A percentile compares a stretch with the other conserved stretches of the same genome.
These are phyloP conservation scores for Alternaria ventricosa DNA, from an alignment of 2,329 filamentous ascomycete genomes.

Conservation along the genomic window DNA sequence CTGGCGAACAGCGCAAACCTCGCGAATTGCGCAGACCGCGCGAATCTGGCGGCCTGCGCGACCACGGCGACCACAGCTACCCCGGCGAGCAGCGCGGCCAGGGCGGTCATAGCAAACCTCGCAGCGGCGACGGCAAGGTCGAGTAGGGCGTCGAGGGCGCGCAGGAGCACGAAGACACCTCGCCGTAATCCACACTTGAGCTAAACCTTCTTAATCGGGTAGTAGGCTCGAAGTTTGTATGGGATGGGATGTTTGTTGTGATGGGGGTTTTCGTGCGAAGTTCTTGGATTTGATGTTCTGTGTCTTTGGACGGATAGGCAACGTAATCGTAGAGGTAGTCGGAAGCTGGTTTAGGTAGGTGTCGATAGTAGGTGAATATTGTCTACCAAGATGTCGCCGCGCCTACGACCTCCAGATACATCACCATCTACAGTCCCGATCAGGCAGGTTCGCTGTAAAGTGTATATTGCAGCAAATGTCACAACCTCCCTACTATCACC, in stretches of 20 bases:
- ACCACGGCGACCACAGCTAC: not conserved
- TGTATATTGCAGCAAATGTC: not conserved
- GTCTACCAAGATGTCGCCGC: not conserved
- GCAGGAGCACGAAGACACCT: not conserved
- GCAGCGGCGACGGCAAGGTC: not conserved
- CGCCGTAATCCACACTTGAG: fast-evolving
- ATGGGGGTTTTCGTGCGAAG: not conserved
- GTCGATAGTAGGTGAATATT: not conserved
- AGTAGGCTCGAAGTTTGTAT: not conserved
- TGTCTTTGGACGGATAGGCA: too few species aligned
- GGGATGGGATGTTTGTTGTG: not conserved
- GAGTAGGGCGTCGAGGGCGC: not conserved
- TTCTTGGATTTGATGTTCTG: too few species aligned
- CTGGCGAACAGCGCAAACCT: not conserved
- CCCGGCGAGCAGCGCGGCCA: not conserved
- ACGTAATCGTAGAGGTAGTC: too few species aligned
- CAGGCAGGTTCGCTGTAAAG: not conserved
- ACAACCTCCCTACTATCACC: not conserved
- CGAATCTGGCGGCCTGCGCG: not conserved
- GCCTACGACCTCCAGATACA: too few species aligned
- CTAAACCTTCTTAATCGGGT: not conserved
- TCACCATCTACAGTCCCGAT: not conserved
- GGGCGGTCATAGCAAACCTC: not conserved
- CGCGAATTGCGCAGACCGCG: not conserved
- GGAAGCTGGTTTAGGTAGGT: too few species aligned